phyloP scores from a whole-genome alignment of 2,329 filamentous ascomycete species.

The Bretziella fagacearum region DNA sequence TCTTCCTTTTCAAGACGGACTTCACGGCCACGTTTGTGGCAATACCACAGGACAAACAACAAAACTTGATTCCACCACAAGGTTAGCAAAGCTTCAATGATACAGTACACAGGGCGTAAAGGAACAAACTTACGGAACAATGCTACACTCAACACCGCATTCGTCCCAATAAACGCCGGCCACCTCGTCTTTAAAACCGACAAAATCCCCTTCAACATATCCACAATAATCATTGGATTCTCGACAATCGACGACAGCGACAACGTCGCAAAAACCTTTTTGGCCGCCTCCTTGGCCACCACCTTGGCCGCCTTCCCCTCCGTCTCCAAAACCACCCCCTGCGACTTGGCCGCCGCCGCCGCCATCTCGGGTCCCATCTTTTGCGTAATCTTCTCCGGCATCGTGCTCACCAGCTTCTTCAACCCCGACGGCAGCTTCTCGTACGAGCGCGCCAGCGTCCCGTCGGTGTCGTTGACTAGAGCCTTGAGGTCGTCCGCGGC shows the following conservation, averaged over 20 bases:
- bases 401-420: conserved; percentile 68
- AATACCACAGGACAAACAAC: conserved; percentile 94
- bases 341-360: conserved; percentile 60
- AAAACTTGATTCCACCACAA: conserved; percentile 44
- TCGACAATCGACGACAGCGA: conserved; percentile 65
- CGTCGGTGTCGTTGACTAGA: conserved; percentile 44
- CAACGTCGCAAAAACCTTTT: conserved; percentile 51
- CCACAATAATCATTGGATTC: conserved; percentile 71
- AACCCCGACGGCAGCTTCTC: conserved; percentile 59
- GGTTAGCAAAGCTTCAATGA: conserved; percentile 4
- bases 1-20: conserved; percentile 52
- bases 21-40: conserved; percentile 85
- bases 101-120: background rate
- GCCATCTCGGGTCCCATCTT: conserved; percentile 66
- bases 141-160: conserved; percentile 76
- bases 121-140: conserved; percentile 53
- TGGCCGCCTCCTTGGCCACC: conserved; percentile 43
- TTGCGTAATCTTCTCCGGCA: conserved; percentile 66
- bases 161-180: conserved; percentile 81
- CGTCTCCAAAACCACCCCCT: conserved; percentile 37
- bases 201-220: conserved; percentile 78
- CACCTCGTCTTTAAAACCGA: conserved; percentile 74
- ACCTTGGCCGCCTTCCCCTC: conserved; percentile 29
- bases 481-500: conserved; percentile 72
- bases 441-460: conserved; percentile 40